Conservation (phyloP, 371 early-diverging fungal genomes). For the Parasitella parasitica region DNA sequence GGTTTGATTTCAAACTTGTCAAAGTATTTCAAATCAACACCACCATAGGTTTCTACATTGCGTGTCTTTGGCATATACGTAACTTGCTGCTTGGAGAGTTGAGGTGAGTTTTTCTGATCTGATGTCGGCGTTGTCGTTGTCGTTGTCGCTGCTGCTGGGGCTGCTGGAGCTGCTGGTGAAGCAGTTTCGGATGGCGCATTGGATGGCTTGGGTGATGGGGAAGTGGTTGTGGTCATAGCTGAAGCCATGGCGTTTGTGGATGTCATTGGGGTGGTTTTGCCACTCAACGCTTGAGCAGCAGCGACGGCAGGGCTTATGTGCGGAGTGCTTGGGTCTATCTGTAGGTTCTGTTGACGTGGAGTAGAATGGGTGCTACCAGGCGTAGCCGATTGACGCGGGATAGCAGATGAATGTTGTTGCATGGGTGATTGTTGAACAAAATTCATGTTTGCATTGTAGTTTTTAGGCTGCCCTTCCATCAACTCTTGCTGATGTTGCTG, state of each 20-base stretch:
- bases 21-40: constrained; percentile 68
- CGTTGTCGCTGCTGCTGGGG: background rate
- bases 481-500: background rate
- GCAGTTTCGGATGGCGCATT: background rate
- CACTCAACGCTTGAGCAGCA: background rate
- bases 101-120: background rate
- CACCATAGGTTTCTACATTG: constrained; percentile 73
- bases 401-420: constrained; percentile 27
- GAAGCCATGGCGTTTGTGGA: background rate
- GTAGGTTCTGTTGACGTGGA: constrained; percentile 39
- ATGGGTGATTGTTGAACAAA: constrained; percentile 28
- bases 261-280: background rate
- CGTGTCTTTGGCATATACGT: constrained; percentile 52
- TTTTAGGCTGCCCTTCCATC: constrained; percentile 11
- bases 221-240: background rate
- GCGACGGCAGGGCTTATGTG: constrained; percentile 12
- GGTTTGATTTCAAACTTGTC: constrained; percentile 60
- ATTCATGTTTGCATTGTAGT: constrained; percentile 10
- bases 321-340: constrained; percentile 16
- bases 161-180: background rate
- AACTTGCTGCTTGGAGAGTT: constrained; percentile 5
- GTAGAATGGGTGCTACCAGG: constrained; percentile 39
- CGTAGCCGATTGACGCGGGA: constrained; percentile 34
- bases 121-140: background rate
- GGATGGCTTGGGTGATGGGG: constrained; percentile 16